A percentile compares a stretch with the other conserved stretches of the same genome.
phyloP scores from a whole-genome alignment of 495 filamentous ascomycete genomes.

The Penicillium angulare region DNA sequence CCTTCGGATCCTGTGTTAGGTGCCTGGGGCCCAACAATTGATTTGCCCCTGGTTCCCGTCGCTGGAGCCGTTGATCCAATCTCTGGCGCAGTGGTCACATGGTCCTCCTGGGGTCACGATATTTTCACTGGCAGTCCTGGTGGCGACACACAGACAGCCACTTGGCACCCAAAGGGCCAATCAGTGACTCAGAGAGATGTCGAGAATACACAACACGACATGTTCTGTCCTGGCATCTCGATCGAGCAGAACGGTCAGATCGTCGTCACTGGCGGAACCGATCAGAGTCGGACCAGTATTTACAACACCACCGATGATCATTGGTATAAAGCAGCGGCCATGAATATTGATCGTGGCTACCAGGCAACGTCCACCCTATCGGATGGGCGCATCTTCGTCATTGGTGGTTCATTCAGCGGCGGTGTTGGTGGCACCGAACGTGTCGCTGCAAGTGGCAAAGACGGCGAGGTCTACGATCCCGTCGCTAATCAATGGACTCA shows the following conservation, averaged over 20 bases:
- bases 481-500: conserved; percentile 30
- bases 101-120: conserved; percentile 36
- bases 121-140: conserved; percentile 24
- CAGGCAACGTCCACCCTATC: conserved; percentile 48
- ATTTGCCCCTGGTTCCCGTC: conserved; percentile 51
- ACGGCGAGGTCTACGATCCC: conserved; percentile 53
- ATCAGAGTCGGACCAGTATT: conserved; percentile 42
- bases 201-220: conserved; percentile 45
- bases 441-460: too few species aligned
- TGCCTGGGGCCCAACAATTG: conserved; percentile 46
- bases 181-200: conserved; percentile 35
- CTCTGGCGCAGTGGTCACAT: conserved; percentile 38
- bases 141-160: conserved; percentile 43
- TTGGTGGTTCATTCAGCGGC: conserved; percentile 55
- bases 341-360: conserved; percentile 56
- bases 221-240: conserved; percentile 61
- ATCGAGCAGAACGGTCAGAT: conserved; percentile 45
- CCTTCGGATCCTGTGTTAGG: conserved; percentile 15
- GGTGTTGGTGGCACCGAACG: conserved; percentile 27
- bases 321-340: conserved; percentile 31
- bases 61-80: conserved; percentile 31
- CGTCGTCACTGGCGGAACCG: conserved; percentile 52
- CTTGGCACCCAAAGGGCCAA: conserved; percentile 32
- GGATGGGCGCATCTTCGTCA: conserved; percentile 55
- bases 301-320: conserved; percentile 29